A percentile compares a stretch with the other conserved stretches of the same genome.
Conservation (phyloP, 257 asterid species). For the Craterostigma plantagineum region DNA sequence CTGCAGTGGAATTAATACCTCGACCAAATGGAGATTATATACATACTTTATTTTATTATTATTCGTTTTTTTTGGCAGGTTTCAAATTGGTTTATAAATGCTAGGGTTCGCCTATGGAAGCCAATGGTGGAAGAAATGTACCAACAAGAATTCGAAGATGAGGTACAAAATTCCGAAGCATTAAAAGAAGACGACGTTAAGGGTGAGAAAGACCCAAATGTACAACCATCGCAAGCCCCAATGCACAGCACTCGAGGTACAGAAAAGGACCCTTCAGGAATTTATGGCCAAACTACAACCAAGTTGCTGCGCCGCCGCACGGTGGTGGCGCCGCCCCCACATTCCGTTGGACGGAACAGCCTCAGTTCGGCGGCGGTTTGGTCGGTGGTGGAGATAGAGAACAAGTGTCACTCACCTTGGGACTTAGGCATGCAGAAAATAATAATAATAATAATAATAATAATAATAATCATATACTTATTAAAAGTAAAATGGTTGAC, state of each 20-base stretch:
- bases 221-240: constrained; percentile 11
- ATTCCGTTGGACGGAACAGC: background rate
- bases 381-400: background rate
- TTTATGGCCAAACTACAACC: too few species aligned
- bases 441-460: too few species aligned
- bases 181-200: background rate
- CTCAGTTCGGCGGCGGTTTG: background rate
- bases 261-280: too few species aligned
- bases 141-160: constrained; percentile 20
- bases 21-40: background rate
- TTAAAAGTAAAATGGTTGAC: too few species aligned
- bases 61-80: constrained; percentile 28
- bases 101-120: constrained; percentile 64
- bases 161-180: constrained; percentile 11
- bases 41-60: background rate
- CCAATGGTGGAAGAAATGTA: constrained; percentile 53
- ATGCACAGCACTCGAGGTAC: constrained; percentile 8
- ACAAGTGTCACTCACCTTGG: constrained; percentile 4
- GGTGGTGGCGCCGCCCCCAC: background rate
- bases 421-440: background rate
- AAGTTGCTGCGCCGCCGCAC: background rate
- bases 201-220: background rate
- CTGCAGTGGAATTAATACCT: background rate
- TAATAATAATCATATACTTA: too few species aligned
- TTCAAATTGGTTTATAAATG: constrained; percentile 88